These are phyloP conservation scores for Triticum timopheevii DNA, from an alignment of 176 grass and related monocot species.

Conservation along the genomic window DNA sequence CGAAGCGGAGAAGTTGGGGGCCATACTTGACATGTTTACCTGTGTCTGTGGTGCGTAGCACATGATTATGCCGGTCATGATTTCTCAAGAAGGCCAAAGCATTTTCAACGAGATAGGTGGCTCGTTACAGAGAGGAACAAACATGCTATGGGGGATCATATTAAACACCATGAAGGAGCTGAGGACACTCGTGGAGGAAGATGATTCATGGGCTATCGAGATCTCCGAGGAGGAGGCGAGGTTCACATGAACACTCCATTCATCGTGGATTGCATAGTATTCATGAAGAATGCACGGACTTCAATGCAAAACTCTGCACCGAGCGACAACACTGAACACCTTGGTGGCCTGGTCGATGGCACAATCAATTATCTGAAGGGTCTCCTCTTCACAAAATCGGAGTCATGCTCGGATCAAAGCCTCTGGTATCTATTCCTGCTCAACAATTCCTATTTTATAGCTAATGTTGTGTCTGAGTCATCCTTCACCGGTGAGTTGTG, in stretches of 20 bases:
- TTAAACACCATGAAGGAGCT: background rate
- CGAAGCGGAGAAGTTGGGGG: background rate
- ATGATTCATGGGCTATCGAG: background rate
- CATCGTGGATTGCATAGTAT: background rate
- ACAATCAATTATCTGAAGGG: no score
- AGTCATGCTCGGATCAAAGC: background rate
- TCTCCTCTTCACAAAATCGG: no score
- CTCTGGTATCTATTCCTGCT: background rate
- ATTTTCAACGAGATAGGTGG: background rate
- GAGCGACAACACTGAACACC: no score
- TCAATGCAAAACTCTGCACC: no score
- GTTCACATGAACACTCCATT: background rate
- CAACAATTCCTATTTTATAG: background rate
- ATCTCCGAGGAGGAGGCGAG: background rate
- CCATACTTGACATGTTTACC: no score
- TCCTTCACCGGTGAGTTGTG: rapidly evolving
- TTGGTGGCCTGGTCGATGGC: no score
- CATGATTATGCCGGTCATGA: rapidly evolving
- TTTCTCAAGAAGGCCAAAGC: background rate
- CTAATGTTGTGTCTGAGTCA: background rate
- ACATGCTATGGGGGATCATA: background rate
- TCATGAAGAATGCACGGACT: no score
- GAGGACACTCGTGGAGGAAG: background rate
- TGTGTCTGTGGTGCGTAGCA: background rate
- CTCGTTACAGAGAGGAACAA: background rate